Percentiles rank a stretch among this genome's conserved stretches.
Conservation (phyloP, 176 grass and related monocot genomes). For the Neostapfia colusana region DNA sequence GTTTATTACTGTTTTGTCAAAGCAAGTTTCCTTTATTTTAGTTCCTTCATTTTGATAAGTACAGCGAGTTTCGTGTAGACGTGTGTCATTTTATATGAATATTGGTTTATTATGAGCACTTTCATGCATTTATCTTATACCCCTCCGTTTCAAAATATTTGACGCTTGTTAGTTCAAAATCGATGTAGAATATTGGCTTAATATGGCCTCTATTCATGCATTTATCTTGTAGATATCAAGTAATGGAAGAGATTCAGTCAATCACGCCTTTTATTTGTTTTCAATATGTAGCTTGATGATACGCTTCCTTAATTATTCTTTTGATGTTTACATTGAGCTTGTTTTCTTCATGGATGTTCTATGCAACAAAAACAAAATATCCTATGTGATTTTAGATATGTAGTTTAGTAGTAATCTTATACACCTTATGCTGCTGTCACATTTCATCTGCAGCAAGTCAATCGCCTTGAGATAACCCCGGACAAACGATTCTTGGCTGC, state of each 20-base stretch:
- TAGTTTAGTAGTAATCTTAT: neutral
- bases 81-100: neutral
- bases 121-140: neutral
- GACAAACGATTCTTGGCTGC: constrained; percentile 87
- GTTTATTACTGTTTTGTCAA: neutral
- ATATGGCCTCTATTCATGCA: too few species aligned
- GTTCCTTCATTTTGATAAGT: neutral
- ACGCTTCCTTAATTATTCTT: neutral
- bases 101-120: neutral
- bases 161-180: too few species aligned
- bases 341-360: neutral
- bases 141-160: too few species aligned
- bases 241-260: neutral
- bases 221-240: neutral
- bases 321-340: neutral
- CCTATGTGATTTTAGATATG: neutral
- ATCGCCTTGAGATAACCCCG: constrained; percentile 94
- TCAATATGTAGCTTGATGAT: neutral
- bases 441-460: constrained; percentile 75
- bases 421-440: neutral
- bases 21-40: neutral
- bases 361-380: constrained; percentile 5
- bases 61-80: neutral
- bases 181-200: too few species aligned
- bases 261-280: neutral